Base-by-base conservation (phyloP, 805 yeast species). In the Pichia paraexigua region DNA sequence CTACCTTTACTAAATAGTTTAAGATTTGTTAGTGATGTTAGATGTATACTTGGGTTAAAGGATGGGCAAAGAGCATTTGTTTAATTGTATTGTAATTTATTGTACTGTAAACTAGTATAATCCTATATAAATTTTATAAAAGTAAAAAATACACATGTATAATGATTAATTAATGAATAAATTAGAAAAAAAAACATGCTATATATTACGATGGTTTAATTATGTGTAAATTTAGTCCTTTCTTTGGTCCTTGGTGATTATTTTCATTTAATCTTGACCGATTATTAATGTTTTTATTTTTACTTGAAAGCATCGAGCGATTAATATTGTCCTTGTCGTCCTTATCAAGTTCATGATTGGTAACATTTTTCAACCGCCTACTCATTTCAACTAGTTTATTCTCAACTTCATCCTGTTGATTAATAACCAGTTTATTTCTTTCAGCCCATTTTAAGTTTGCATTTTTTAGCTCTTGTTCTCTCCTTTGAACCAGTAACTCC, bases 21-120 rank as follows among this genome's bases (percentile, higher is more conserved):
- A 60, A 75, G 96, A 52, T 78, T 80, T 56, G 82, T 92, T 27
- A 82, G 89, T 10, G 99, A 92, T 66, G 97, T 92, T 22, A 72
- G 97, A 57, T 79, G 79, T 37, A 71, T 92, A 2, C 70, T 92
- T 50, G 80, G 95, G 9, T 72, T 92, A 56, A 83, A 87, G 61
- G 72, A 74, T 52, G 96, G 96, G 2, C 90, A 83, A 55, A 72
- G 73, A 52, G 75, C 78, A 2, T 81, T 84, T 61, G 83, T 43
- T 17, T 52, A 43, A 43, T 21, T n/a, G 10, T 20, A 27, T 27
- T 27, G 30, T 27, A 27, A 10, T 27, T 27, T 27, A 27, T 7
- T 11, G 30, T 32, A 18, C 30, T 20, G 15, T 28, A 11, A 13
- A 18, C 20, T 20, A 24, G 7, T 24, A 30, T 18, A 9, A 20